phyloP scores from a whole-genome alignment of 768 basidiomycete species.

The Boletus reticulatus region DNA sequence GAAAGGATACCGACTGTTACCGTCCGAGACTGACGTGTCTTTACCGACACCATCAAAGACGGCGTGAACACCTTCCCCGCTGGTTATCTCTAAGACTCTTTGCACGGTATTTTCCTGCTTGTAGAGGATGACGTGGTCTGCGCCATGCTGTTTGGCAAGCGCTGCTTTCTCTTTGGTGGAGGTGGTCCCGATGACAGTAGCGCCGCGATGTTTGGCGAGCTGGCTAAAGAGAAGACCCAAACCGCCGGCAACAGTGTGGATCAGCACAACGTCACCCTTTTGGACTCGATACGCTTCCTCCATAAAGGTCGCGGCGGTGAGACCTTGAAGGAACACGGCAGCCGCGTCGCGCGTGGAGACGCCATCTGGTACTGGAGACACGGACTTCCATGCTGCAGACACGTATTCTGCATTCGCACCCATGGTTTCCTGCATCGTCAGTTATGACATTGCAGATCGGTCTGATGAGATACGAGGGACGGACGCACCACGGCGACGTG shows the following conservation, averaged over 20 bases:
- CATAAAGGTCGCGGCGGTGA: conserved; percentile 76
- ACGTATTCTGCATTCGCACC: conserved; percentile 72
- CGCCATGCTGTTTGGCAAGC: conserved; percentile 75
- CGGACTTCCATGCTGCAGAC: conserved; percentile 58
- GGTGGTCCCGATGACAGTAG: conserved; percentile 90
- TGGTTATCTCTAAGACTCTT: conserved; percentile 71
- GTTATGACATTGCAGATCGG: not conserved
- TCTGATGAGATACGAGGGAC: not conserved
- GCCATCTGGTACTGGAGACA: conserved; percentile 61
- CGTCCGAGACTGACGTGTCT: conserved; percentile 65
- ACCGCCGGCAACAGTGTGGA: conserved; percentile 93
- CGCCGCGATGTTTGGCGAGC: conserved; percentile 69
- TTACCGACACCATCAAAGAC: conserved; percentile 97
- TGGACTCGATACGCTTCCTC: conserved; percentile 86
- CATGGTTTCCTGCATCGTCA: conserved; percentile 38
- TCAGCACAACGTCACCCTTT: conserved; percentile 72
- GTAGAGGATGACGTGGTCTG: conserved; percentile 86
- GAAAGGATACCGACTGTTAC: not conserved
- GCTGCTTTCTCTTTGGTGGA: conserved; percentile 82
- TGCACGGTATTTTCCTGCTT: conserved; percentile 70
- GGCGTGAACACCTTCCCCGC: conserved; percentile 79
- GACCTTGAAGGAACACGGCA: conserved; percentile 66
- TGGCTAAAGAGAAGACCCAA: conserved; percentile 71
- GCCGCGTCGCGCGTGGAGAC: conserved; percentile 64
- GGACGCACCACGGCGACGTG: conserved; percentile 65